Conservation (phyloP, 129 eudicot genomes). For the Lactuca saligna region DNA sequence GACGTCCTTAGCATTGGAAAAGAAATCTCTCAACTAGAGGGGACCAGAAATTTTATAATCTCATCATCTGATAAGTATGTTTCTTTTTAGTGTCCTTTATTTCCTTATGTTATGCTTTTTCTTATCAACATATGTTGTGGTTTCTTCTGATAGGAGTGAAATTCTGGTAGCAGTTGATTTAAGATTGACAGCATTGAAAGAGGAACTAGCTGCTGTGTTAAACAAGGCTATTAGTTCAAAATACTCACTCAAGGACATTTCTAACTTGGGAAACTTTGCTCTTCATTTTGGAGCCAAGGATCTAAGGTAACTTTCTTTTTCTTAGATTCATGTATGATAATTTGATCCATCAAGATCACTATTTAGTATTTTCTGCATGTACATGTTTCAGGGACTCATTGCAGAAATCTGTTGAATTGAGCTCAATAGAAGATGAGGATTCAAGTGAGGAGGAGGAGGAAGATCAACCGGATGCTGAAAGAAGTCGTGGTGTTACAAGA, state of each 20-base stretch:
- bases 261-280: conserved; percentile 52
- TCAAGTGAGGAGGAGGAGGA: conserved; percentile 75
- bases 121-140: conserved; percentile 29
- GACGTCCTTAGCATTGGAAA: conserved; percentile 44
- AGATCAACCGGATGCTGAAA: conserved; percentile 61
- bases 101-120: conserved; percentile 7
- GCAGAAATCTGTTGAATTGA: conserved; percentile 43
- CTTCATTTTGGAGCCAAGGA: conserved; percentile 61
- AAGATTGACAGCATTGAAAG: conserved; percentile 57
- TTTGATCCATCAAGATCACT: conserved; percentile 13
- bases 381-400: conserved; percentile 55
- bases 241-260: conserved; percentile 50
- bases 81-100: background rate
- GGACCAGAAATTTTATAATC: conserved; percentile 59
- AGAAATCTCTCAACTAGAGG: conserved; percentile 79
- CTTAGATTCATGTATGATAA: background rate
- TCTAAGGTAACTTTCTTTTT: conserved; percentile 50
- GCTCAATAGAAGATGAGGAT: conserved; percentile 66
- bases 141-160: conserved; percentile 63
- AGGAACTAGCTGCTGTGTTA: conserved; percentile 54
- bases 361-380: background rate
- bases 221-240: conserved; percentile 53
- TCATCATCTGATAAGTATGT: conserved; percentile 62
- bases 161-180: conserved; percentile 72
- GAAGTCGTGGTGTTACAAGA: conserved; percentile 68